These are phyloP conservation scores for Paxillus ammoniavirescens DNA, from an alignment of 768 basidiomycete species.

Conservation along the genomic window DNA sequence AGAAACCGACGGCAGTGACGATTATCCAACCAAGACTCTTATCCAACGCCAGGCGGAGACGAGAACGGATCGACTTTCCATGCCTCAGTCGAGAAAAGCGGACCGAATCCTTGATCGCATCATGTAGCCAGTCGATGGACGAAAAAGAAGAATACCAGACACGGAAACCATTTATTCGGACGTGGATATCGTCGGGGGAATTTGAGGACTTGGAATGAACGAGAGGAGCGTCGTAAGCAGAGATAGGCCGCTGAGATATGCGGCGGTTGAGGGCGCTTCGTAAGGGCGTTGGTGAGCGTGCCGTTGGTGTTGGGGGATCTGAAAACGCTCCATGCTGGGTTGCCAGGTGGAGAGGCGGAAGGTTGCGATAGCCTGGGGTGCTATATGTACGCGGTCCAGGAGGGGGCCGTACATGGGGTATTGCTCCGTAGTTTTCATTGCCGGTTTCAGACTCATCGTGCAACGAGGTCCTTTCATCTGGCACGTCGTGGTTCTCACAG, in stretches of 20 bases:
- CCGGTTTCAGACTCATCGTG: slow-evolving; percentile 19
- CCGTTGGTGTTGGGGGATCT: slow-evolving; percentile 33
- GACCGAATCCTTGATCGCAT: slow-evolving; percentile 90
- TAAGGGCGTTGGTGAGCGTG: slow-evolving; percentile 33
- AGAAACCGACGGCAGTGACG: slow-evolving; percentile 83
- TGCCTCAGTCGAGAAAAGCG: slow-evolving; percentile 72
- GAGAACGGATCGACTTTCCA: slow-evolving; percentile 68
- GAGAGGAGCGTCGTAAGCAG: slow-evolving; percentile 62
- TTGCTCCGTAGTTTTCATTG: slow-evolving; percentile 55
- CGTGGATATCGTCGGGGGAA: slow-evolving; percentile 48
- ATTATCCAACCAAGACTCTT: slow-evolving; percentile 86
- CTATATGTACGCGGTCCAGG: slow-evolving; percentile 22
- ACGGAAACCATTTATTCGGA: slow-evolving; percentile 81
- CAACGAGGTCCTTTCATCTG: slow-evolving; percentile 38
- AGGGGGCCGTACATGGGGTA: slow-evolving; percentile 33
- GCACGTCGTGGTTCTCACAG: slow-evolving; percentile 2
- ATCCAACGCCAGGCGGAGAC: slow-evolving; percentile 62
- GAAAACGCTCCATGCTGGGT: slow-evolving; percentile 34
- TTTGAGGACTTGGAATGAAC: slow-evolving; percentile 31
- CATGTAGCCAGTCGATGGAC: slow-evolving; percentile 95
- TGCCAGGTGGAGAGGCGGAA: slow-evolving; percentile 37
- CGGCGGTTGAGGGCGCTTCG: slow-evolving; percentile 37
- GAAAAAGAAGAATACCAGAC: slow-evolving; percentile 86
- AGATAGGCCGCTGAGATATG: slow-evolving; percentile 58
- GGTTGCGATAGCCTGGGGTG: slow-evolving; percentile 34